A percentile compares a stretch with the other conserved stretches of the same genome.
phyloP scores from a whole-genome alignment of 805 yeast genomes.

The Saturnispora mendoncae region DNA sequence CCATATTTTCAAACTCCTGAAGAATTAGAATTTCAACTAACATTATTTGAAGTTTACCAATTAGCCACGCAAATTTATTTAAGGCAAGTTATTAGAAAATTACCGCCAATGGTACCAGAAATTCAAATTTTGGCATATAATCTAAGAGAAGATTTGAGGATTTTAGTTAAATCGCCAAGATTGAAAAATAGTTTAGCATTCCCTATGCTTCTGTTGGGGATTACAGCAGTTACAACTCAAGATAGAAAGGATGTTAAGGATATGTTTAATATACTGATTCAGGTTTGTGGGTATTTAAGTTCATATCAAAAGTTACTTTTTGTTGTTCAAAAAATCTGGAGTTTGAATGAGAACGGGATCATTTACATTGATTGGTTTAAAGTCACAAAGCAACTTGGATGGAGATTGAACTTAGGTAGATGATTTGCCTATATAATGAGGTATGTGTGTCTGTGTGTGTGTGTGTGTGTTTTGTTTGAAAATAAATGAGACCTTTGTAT shows the following conservation, averaged over 20 bases:
- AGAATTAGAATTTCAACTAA: slow-evolving; percentile 26
- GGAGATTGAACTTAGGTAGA: slow-evolving; percentile 27
- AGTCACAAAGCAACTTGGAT: slow-evolving; percentile 30
- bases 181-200: slow-evolving; percentile 28
- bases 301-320: slow-evolving; percentile 25
- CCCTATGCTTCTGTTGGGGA: slow-evolving; percentile 32
- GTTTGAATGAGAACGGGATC: slow-evolving; percentile 27
- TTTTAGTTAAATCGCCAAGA: slow-evolving; percentile 11
- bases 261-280: slow-evolving; percentile 24
- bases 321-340: slow-evolving; percentile 31
- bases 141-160: slow-evolving; percentile 15
- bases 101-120: slow-evolving; percentile 25
- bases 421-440: no score
- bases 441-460: background rate
- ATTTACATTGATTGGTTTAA: slow-evolving; percentile 34
- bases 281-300: slow-evolving; percentile 26
- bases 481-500: no score
- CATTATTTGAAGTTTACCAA: slow-evolving; percentile 30
- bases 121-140: slow-evolving; percentile 16
- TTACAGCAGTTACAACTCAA: slow-evolving; percentile 22
- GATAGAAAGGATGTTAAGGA: slow-evolving; percentile 23
- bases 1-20: slow-evolving; percentile 16
- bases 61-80: slow-evolving; percentile 22
- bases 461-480: background rate
- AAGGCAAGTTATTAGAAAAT: slow-evolving; percentile 19